Evolutionary conservation across 805 yeast genomes (phyloP), one percentile per base, ranked within the genome.

Genomic region (Starmerella ratchasimensis): DNA sequence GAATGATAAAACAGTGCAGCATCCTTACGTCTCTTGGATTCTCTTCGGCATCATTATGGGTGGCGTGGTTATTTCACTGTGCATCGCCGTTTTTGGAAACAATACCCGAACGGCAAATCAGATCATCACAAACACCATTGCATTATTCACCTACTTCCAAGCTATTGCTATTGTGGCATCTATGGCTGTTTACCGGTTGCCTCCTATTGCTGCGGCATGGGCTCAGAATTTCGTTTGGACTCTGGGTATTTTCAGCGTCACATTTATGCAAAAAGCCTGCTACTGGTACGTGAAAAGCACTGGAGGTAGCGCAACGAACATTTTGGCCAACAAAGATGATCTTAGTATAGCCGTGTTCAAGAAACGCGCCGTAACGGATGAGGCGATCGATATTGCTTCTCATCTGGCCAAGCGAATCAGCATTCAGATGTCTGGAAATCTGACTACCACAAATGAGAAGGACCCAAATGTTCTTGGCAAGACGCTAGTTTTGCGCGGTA

Each of bases 131-230:
- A 90, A 90, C 62, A 78, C 94, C 14, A 77, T 88, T 55, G 81
- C 96, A 1, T 65, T 90, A 44, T 90, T 90, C 60, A 74, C 84
- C 38, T 90, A 90, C 60, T 90, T 88, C 71, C 99, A 90, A 64
- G 74, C 80, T 40, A 67, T 90, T 49, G 95, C 96, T 16, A 75
- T 88, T 42, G 78, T 88, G 15, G 72, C 94, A 14, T 86, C 90
- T 95, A 78, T 84, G 84, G 95, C 93, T 39, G 96, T 88, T 22
- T 71, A 82, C 16, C 65, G 72, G 43, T 80, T 83, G 16, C 98
- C 98, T 2, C 98, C 98, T 2, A 86, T 90, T 49, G 97, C 96
- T 4, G 83, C 94, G 3, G 86, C 97, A 2, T 88, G 98, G 98
- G 76, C 93, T 23, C 94, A 88, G 60, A 90, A 88, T 63, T 90